Conservation (phyloP, 1,284 basidiomycete species). For the Ganoderma multipileum region DNA sequence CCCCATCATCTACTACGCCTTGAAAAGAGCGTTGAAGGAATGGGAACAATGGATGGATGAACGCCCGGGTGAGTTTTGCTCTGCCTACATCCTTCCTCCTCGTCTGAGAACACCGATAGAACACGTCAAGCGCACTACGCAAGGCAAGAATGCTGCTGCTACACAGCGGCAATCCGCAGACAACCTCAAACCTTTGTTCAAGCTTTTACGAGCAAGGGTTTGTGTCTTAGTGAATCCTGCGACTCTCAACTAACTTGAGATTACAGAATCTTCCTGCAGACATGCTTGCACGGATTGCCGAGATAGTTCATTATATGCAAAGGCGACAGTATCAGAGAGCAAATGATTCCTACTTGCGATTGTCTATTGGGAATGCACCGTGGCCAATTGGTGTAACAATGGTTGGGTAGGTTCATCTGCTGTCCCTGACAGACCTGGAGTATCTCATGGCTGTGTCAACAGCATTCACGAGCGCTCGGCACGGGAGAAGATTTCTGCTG, state of each 20-base stretch:
- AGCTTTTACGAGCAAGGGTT: slow-evolving; percentile 84
- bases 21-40: slow-evolving; percentile 92
- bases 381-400: slow-evolving; percentile 99
- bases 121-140: slow-evolving; percentile 82
- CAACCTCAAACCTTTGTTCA: slow-evolving; percentile 97
- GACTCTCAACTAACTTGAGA: slow-evolving; percentile 10
- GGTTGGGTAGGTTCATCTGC: slow-evolving; percentile 79
- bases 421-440: neutral
- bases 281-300: slow-evolving; percentile 88
- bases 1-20: slow-evolving; percentile 95
- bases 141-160: slow-evolving; percentile 94
- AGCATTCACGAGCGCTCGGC: slow-evolving; percentile 98
- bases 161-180: slow-evolving; percentile 96
- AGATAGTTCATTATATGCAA: slow-evolving; percentile 98
- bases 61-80: slow-evolving; percentile 71
- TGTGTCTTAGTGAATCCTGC: slow-evolving; percentile 39
- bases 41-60: slow-evolving; percentile 96
- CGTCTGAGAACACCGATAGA: slow-evolving; percentile 48
- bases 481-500: slow-evolving; percentile 95
- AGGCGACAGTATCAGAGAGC: slow-evolving; percentile 92
- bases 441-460: neutral
- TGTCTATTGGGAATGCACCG: slow-evolving; percentile 98
- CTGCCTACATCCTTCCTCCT: neutral
- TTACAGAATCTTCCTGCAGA: slow-evolving; percentile 79
- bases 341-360: slow-evolving; percentile 95